These are phyloP conservation scores for Patellifolia procumbens DNA, from an alignment of 179 eudicot species.

Conservation along the genomic window DNA sequence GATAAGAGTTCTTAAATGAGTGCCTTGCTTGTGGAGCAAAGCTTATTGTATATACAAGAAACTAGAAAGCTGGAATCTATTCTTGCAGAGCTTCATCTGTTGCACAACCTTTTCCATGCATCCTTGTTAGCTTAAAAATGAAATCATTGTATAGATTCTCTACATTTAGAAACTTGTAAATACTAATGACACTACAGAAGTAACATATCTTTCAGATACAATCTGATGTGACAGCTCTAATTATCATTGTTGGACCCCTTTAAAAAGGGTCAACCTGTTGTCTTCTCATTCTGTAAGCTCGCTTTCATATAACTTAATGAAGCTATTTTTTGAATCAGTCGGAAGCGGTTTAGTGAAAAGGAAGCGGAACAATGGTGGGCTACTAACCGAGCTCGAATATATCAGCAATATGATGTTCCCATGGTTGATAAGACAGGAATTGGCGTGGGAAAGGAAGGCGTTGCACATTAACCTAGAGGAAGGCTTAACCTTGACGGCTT, in stretches of 20 bases:
- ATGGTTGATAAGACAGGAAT: slow-evolving; percentile 38
- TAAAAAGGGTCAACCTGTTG: background rate
- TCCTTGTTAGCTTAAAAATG: background rate
- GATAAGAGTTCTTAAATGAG: background rate
- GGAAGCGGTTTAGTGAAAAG: slow-evolving; percentile 64
- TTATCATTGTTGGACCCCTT: background rate
- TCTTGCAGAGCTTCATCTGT: background rate
- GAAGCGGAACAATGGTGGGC: slow-evolving; percentile 87
- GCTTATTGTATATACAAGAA: background rate
- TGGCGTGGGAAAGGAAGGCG: slow-evolving; percentile 37
- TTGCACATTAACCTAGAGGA: slow-evolving; percentile 36
- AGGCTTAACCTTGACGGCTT: slow-evolving; percentile 26
- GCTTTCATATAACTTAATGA: slow-evolving; percentile 4
- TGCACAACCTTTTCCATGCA: background rate
- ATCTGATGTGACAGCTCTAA: background rate
- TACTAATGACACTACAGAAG: background rate
- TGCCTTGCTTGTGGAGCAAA: background rate
- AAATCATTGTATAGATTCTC: background rate
- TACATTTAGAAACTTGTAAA: background rate
- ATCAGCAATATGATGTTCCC: slow-evolving; percentile 48
- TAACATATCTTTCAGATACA: background rate
- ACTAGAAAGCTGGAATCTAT: background rate
- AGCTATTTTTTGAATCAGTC: slow-evolving; percentile 41
- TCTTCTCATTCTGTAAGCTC: background rate
- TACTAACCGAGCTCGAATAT: slow-evolving; percentile 53